Base-by-base conservation (phyloP, 1,284 basidiomycete genomes). In the Trichosporon faecale region DNA sequence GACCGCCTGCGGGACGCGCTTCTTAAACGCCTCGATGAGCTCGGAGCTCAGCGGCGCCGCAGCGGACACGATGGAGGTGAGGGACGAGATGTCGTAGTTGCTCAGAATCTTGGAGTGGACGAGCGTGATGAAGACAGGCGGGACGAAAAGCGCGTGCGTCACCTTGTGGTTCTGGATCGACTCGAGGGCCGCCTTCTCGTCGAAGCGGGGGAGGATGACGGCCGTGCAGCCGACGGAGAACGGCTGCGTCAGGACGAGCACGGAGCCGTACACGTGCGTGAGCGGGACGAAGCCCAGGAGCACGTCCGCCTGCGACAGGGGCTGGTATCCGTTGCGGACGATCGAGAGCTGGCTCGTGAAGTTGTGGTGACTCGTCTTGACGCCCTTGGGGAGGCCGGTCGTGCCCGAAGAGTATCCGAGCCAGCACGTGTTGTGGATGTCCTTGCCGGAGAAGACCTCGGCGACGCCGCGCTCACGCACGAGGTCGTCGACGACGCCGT, bases 21-120 rank as follows among this genome's bases (percentile, higher is more conserved):
- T 68, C 52, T 76, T 72, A 35, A 83, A 79, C 2, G 75, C 74
- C 21, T 73, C 31, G 60, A 74, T 77, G n/a, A 82, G 74, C 21
- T 82, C 79, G 14, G 74, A 65, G 1, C 91, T 89, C 3, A 95
- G 85, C 0, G 94, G 93, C 2, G 95, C 95, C 0, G 94, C 95
- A 3, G 92, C 94, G 0, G 89, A 92, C 74, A 90, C 86, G 65
- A 94, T 76, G 6, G 87, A 82, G n/a, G 85, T 81, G 4, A 96
- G 79, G 2, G 87, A 87, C 3, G 85, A 87, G 66, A 95, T 73
- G 76, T 94, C 86, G 80, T 91, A 91, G 78, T 91, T 87, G 60
- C 88, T 86, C 1, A 91, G 86, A 18, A 87, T 88, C 85, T 82
- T 79, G 44, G 83, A 83, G 70, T 85, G 70, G 21, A 82, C 71